phyloP scores from a whole-genome alignment of 169 alveolate genomes.

The Eimeria necatrix region DNA sequence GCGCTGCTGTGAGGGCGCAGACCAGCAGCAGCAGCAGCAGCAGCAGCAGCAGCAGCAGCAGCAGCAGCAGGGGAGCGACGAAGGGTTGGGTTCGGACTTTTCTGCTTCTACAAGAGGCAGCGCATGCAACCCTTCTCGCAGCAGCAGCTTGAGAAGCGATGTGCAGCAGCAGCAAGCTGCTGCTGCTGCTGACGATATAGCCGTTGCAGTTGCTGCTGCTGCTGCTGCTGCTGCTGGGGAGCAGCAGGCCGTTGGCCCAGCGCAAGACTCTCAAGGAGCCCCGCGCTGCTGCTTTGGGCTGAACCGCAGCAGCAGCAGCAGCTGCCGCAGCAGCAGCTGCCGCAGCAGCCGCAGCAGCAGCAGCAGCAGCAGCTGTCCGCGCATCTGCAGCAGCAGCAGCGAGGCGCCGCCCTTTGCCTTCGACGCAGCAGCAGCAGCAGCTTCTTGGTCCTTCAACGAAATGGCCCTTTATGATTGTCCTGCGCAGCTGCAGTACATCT shows the following conservation, averaged over 20 bases:
- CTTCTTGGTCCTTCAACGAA: constrained; percentile 66
- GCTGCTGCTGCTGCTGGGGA: constrained; percentile 22
- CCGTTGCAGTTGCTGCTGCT: constrained; percentile 6
- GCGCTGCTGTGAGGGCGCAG: no score
- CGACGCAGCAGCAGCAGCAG: not conserved
- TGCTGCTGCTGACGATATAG: not conserved
- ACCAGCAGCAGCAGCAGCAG: not conserved
- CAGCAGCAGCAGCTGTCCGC: not conserved
- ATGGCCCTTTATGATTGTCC: constrained; percentile 74
- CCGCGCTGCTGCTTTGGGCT: not conserved
- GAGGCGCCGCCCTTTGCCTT: constrained; percentile 64
- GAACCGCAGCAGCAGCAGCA: not conserved
- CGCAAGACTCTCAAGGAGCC: not conserved
- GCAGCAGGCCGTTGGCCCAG: not conserved
- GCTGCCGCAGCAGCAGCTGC: not conserved
- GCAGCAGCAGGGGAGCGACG: constrained; percentile 42
- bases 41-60: constrained; percentile 12
- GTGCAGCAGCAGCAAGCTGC: constrained; percentile 38
- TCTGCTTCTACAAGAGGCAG: not conserved
- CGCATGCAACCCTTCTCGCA: not conserved
- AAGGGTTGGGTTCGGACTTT: not conserved
- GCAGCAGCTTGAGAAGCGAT: not conserved
- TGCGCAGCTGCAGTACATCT: constrained; percentile 71
- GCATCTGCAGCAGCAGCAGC: constrained; percentile 43
- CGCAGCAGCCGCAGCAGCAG: constrained; percentile 15